phyloP scores from a whole-genome alignment of 163 green algal genomes.

The Scenedesmus sp. region DNA sequence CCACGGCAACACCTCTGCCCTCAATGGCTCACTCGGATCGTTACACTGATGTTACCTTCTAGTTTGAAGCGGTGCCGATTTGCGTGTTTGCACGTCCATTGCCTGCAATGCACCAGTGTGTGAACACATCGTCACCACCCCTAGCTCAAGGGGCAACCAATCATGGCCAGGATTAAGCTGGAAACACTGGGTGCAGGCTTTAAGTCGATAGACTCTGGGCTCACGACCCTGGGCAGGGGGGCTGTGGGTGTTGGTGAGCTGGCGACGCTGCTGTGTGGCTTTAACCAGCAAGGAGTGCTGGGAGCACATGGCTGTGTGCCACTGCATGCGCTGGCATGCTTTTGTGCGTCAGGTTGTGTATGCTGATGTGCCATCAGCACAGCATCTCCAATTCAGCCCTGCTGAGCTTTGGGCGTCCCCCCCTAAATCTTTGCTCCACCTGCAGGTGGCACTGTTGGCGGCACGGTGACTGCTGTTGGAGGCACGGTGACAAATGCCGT shows the following conservation, averaged over 20 bases:
- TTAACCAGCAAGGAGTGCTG: not conserved
- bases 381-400: not conserved
- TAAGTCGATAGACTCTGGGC: not conserved
- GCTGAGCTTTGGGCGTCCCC: not conserved
- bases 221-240: not conserved
- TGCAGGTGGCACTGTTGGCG: constrained; percentile 23
- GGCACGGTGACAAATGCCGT: not conserved
- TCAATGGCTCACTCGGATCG: not conserved
- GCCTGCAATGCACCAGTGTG: not conserved
- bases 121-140: not conserved
- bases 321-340: not conserved
- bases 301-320: not conserved
- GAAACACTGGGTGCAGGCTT: not conserved
- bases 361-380: not conserved
- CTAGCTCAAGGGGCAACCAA: not conserved
- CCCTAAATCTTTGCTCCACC: not conserved
- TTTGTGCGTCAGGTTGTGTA: not conserved
- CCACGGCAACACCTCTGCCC: not conserved
- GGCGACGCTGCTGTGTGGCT: not conserved
- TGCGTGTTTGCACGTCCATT: not conserved
- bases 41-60: not conserved
- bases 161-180: constrained; percentile 5
- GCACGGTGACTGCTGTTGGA: not conserved
- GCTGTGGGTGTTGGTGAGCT: not conserved
- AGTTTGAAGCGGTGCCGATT: not conserved